Evolutionary conservation across 2,329 filamentous ascomycete species (phyloP).

Genomic region (Arthrobotrys musiformis): DNA sequence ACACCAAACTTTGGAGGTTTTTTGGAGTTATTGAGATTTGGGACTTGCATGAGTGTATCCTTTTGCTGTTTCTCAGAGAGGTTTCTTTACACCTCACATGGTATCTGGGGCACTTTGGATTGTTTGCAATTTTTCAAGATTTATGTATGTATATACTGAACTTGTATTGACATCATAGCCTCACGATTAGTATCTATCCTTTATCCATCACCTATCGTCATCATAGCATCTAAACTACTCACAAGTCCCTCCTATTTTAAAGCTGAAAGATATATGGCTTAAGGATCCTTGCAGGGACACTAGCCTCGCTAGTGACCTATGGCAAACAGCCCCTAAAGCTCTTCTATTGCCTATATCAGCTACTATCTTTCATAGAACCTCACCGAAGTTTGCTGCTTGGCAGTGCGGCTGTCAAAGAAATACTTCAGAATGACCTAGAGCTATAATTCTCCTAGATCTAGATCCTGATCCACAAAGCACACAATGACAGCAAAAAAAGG

Average conservation of each 20-base stretch:
- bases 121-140: not conserved
- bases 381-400: conserved; percentile 16
- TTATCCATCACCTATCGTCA: not conserved
- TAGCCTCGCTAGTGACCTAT: conserved; percentile 6
- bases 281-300: conserved; percentile 13
- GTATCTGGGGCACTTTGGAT: not conserved
- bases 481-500: not conserved
- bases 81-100: not conserved
- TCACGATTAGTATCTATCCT: not conserved
- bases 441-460: not conserved
- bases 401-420: conserved; percentile 20
- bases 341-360: not conserved
- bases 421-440: conserved; percentile 1
- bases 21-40: conserved; percentile 1
- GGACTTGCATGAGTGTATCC: not conserved
- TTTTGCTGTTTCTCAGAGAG: not conserved
- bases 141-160: not conserved
- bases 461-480: no score
- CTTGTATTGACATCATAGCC: not conserved
- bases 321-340: conserved; percentile 2
- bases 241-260: not conserved
- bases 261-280: not conserved
- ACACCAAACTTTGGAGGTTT: not conserved
- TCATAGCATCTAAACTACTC: not conserved
- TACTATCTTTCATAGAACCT: not conserved